A percentile compares a stretch with the other conserved stretches of the same genome.
phyloP scores from a whole-genome alignment of 2,329 filamentous ascomycete species.

The Dothidotthia symphoricarpi region DNA sequence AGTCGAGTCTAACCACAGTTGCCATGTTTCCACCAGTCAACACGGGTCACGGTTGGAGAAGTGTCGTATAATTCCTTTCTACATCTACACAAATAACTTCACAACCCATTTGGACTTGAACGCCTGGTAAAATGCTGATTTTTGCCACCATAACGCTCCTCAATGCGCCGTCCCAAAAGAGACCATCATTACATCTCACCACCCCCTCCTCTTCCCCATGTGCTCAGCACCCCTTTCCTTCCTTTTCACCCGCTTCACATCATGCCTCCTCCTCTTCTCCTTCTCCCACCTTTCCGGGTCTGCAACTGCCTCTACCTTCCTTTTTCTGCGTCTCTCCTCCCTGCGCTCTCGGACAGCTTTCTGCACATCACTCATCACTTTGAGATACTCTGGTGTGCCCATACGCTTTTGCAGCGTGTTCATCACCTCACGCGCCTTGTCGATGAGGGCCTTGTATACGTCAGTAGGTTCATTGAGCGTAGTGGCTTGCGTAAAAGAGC shows the following conservation, averaged over 20 bases:
- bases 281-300: slow-evolving; percentile 73
- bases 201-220: slow-evolving; percentile 69
- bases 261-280: slow-evolving; percentile 73
- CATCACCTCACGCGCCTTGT: slow-evolving; percentile 73
- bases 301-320: slow-evolving; percentile 81
- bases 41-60: no score
- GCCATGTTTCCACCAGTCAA: no score
- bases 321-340: slow-evolving; percentile 74
- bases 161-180: no score
- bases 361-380: slow-evolving; percentile 68
- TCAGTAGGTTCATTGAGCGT: slow-evolving; percentile 53
- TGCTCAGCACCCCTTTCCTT: slow-evolving; percentile 76
- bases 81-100: no score
- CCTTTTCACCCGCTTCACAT: slow-evolving; percentile 53
- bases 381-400: slow-evolving; percentile 77
- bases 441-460: slow-evolving; percentile 68
- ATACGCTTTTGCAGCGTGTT: slow-evolving; percentile 80
- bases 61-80: no score
- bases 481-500: slow-evolving; percentile 63
- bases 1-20: no score
- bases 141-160: not conserved
- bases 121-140: not conserved
- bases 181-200: slow-evolving; percentile 42
- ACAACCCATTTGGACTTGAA: no score
- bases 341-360: slow-evolving; percentile 70